These are phyloP conservation scores for Cladosporium sp. DNA, from an alignment of 2,329 filamentous ascomycete genomes.

Conservation along the genomic window DNA sequence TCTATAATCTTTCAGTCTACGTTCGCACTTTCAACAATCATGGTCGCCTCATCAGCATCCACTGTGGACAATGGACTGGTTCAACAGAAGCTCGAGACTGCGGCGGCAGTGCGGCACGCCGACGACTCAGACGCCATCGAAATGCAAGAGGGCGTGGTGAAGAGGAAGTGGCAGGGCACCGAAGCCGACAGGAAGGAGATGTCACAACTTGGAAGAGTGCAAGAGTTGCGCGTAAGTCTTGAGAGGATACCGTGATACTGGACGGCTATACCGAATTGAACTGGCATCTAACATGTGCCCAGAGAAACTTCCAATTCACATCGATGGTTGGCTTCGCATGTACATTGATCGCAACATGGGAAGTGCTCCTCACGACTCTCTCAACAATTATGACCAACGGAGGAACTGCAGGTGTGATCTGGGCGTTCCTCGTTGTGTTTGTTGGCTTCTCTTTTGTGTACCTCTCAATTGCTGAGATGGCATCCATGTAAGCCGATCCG, in stretches of 20 bases:
- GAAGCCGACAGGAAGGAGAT: constrained; percentile 21
- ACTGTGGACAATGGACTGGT: not conserved
- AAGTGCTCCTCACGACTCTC: constrained; percentile 18
- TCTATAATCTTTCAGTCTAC: not conserved
- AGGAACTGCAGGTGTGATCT: constrained; percentile 33
- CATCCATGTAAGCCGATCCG: too few relatives aligned
- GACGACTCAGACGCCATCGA: constrained; percentile 17
- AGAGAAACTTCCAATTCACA: constrained; percentile 27
- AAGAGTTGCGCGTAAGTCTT: constrained; percentile 17
- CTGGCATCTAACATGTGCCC: not conserved
- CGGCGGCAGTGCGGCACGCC: constrained; percentile 6
- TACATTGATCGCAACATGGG: constrained; percentile 25
- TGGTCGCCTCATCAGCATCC: not conserved
- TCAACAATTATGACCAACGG: constrained; percentile 15
- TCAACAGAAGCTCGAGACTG: constrained; percentile 5
- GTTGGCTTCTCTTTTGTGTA: constrained; percentile 38
- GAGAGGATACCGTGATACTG: too few relatives aligned
- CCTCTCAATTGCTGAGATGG: constrained; percentile 45
- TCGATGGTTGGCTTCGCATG: constrained; percentile 25
- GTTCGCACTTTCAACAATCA: not conserved
- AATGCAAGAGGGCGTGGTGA: constrained; percentile 18
- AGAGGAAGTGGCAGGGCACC: constrained; percentile 21
- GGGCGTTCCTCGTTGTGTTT: constrained; percentile 30
- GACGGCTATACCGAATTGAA: not conserved
- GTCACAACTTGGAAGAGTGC: constrained; percentile 21